Conservation (phyloP, 441 rosid genomes). For the Dalechampia spathulata region DNA sequence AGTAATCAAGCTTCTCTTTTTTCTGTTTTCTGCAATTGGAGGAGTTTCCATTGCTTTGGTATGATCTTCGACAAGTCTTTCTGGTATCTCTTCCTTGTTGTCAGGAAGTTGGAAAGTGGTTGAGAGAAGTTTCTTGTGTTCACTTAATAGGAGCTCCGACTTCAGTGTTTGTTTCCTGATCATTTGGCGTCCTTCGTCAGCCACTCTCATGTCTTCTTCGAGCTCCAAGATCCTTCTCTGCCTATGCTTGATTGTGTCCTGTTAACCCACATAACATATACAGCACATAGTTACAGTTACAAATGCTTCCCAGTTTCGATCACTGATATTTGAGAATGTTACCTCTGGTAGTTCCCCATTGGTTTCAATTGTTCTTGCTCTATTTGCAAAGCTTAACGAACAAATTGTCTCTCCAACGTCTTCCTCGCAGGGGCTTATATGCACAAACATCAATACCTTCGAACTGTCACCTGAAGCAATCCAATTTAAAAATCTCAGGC, state of each 20-base stretch:
- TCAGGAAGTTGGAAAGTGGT: conserved; percentile 20
- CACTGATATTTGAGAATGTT: conserved; percentile 2
- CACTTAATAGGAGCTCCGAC: conserved; percentile 44
- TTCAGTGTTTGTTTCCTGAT: conserved; percentile 35
- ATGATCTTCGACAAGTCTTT: conserved; percentile 18
- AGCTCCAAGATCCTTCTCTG: conserved; percentile 48
- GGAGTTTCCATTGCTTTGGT: conserved; percentile 29
- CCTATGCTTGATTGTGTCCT: conserved; percentile 54
- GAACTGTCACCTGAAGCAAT: conserved; percentile 53
- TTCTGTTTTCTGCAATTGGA: conserved; percentile 20
- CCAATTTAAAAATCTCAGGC: too few species aligned
- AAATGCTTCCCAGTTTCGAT: background rate
- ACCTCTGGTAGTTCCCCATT: conserved; percentile 55
- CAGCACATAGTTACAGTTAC: too few species aligned
- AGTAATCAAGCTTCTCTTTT: conserved; percentile 19
- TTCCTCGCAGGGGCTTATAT: conserved; percentile 67
- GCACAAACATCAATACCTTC: conserved; percentile 84
- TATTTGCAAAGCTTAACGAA: conserved; percentile 72
- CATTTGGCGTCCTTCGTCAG: conserved; percentile 43
- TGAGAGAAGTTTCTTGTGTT: conserved; percentile 45
- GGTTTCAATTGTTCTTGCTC: conserved; percentile 72
- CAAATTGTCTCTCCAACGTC: conserved; percentile 75
- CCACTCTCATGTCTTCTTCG: conserved; percentile 53
- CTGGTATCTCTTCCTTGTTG: conserved; percentile 26
- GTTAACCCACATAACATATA: too few species aligned